A percentile compares a stretch with the other conserved stretches of the same genome.
Conservation (phyloP, 2,329 filamentous ascomycete genomes). For the Colletotrichum melonis region DNA sequence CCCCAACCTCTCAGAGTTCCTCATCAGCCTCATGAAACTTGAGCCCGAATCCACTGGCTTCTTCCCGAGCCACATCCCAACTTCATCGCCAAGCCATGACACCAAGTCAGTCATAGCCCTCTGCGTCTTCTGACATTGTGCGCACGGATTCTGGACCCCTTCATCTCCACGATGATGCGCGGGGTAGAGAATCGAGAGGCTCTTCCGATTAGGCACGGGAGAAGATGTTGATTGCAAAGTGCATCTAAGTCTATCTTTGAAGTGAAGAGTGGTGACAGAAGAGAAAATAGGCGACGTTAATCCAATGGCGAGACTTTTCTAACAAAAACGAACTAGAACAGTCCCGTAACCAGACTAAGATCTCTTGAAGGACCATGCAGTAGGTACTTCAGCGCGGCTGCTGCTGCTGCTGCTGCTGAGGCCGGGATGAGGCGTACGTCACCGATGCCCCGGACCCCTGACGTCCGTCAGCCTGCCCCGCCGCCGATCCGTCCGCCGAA, state of each 20-base stretch:
- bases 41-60: background rate
- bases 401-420: constrained; percentile 16
- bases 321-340: background rate
- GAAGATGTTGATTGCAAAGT: background rate
- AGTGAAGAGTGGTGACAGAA: background rate
- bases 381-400: background rate
- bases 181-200: background rate
- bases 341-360: background rate
- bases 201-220: background rate
- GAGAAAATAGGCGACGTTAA: background rate
- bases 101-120: background rate
- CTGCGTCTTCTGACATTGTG: background rate
- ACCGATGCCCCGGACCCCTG: constrained; percentile 23
- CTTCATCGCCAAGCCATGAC: background rate
- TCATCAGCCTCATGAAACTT: no score
- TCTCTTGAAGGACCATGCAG: background rate
- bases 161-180: background rate
- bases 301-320: background rate
- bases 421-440: constrained; percentile 24
- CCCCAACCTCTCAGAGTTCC: background rate
- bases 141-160: background rate
- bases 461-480: background rate
- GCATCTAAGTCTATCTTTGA: background rate
- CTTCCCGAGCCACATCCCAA: background rate
- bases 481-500: constrained; percentile 16